Evolutionary conservation across 2,329 filamentous ascomycete genomes (phyloP), one percentile per base, ranked within the genome.

Genomic region (Fusarium sororula): DNA sequence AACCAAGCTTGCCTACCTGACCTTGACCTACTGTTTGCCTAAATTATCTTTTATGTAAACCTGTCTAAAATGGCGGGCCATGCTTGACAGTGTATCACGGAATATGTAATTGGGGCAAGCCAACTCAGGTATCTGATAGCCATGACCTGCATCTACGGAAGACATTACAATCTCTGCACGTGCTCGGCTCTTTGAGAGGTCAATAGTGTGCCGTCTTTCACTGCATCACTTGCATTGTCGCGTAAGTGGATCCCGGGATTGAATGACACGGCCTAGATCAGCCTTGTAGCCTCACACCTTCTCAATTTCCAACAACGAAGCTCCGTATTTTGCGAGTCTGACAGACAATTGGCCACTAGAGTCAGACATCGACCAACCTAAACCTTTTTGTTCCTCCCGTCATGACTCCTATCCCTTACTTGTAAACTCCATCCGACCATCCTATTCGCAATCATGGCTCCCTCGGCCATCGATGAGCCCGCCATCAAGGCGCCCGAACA

Each of bases 401-500:
- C 73, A 77, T 79, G 77, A 63, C 68, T 70, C 64, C 50, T 48
- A 48, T 41, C 60, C 51, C 54, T 68, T 54, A 56, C 30, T 63
- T 60, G 17, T 60, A 69, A 67, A 64, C 51, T 57, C 26, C 42
- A 41, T 58, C 51, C 30, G 39, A 66, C 47, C 56, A 41, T 45
- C 42, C 53, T 65, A 55, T 56, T 55, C 45, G 22, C 68, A 70
- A 79, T 53, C 72, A 90, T 90, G 87, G 85, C 87, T 73, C 88
- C 88, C 66, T 87, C 88, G 60, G 89, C 86, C 39, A 82, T 86
- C 75, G 87, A 87, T 73, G 83, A 83, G 68, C 82, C 83, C 58
- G 80, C 79, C 71, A 77, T 80, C 70, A 79, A 77, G 76, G 71
- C 79, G 65, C 81, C 79, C 63, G 77, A 80, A 79, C 80, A 80